Conservation (phyloP, 2,329 filamentous ascomycete genomes). For the Clonostachys solani region DNA sequence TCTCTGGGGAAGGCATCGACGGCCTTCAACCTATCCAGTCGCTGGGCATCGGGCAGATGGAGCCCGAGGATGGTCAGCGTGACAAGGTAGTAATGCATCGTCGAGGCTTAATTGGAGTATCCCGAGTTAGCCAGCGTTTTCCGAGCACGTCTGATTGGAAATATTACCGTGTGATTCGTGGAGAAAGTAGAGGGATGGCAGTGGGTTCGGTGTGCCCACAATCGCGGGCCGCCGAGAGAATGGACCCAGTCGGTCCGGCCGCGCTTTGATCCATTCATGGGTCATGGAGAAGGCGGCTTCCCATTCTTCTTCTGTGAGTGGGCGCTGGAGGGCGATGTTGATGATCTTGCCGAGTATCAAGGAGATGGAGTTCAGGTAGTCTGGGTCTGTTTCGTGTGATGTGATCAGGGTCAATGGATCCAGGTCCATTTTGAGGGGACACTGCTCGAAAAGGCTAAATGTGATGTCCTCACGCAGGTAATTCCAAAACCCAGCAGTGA, state of each 20-base stretch:
- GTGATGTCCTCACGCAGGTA: slow-evolving; percentile 49
- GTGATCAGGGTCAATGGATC: slow-evolving; percentile 7
- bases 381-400: slow-evolving; percentile 7
- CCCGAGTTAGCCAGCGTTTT: background rate
- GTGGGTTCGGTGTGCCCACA: background rate
- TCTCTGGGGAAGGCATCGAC: background rate
- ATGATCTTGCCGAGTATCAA: slow-evolving; percentile 36
- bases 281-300: slow-evolving; percentile 9
- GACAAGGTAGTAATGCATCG: slow-evolving; percentile 35
- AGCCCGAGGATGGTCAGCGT: slow-evolving; percentile 21
- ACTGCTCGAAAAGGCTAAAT: slow-evolving; percentile 39
- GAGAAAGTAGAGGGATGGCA: background rate
- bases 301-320: slow-evolving; percentile 9
- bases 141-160: too few relatives aligned
- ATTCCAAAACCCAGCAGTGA: slow-evolving; percentile 43
- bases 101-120: slow-evolving; percentile 23
- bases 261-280: slow-evolving; percentile 17
- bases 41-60: slow-evolving; percentile 3
- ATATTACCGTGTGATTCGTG: background rate
- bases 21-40: slow-evolving; percentile 4
- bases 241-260: slow-evolving; percentile 23
- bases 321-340: slow-evolving; percentile 25
- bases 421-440: slow-evolving; percentile 34
- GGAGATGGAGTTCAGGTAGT: slow-evolving; percentile 32
- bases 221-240: slow-evolving; percentile 13